A percentile compares a stretch with the other conserved stretches of the same genome.
Conservation (phyloP, 169 alveolate species). For the Plasmodium cynomolgi region DNA sequence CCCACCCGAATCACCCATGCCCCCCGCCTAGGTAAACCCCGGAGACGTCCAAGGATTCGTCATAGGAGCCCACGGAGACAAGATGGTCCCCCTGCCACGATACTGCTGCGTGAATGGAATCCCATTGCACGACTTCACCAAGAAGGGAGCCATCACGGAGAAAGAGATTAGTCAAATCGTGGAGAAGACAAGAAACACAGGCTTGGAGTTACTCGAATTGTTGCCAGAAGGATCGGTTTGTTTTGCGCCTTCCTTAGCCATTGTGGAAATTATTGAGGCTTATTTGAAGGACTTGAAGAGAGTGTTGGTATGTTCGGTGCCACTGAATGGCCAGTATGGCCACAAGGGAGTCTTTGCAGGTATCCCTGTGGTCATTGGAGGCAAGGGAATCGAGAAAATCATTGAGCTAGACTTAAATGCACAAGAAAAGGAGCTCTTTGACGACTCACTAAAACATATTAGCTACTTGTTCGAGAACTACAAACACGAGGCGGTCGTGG, state of each 20-base stretch:
- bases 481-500: constrained; percentile 65
- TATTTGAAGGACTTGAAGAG: constrained; percentile 82
- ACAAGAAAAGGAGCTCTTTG: constrained; percentile 78
- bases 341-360: constrained; percentile 84
- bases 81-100: constrained; percentile 83
- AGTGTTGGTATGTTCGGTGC: constrained; percentile 84
- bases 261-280: constrained; percentile 83
- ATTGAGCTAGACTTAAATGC: constrained; percentile 79
- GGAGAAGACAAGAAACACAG: constrained; percentile 80
- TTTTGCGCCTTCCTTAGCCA: constrained; percentile 86
- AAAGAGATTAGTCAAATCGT: constrained; percentile 81
- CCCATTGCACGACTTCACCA: constrained; percentile 81
- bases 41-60: constrained; percentile 86
- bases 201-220: constrained; percentile 80
- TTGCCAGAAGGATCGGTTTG: constrained; percentile 83
- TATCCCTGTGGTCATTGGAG: constrained; percentile 84
- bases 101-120: constrained; percentile 84
- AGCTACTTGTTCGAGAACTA: constrained; percentile 66
- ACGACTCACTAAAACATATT: constrained; percentile 75
- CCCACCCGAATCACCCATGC: background rate
- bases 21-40: constrained; percentile 75
- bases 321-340: constrained; percentile 82
- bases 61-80: constrained; percentile 86
- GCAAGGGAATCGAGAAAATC: constrained; percentile 83
- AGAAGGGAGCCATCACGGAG: constrained; percentile 78